These are phyloP conservation scores for Senna tora DNA, from an alignment of 306 rosid genomes.

Conservation along the genomic window DNA sequence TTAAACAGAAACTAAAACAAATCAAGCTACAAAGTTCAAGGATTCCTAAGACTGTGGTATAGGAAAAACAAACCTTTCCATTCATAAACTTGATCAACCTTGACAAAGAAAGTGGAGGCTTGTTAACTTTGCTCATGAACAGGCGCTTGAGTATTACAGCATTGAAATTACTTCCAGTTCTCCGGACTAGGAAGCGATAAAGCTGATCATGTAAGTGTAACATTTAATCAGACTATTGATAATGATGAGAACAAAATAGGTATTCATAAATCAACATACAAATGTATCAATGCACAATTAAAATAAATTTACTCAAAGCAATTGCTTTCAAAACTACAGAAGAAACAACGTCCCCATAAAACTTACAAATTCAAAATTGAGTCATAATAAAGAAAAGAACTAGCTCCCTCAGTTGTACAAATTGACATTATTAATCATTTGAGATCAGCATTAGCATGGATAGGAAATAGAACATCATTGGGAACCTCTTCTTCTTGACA, in stretches of 20 bases:
- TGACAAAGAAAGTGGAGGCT: slow-evolving; percentile 75
- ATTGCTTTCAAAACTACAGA: neutral
- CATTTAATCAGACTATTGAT: slow-evolving; percentile 28
- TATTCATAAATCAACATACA: neutral
- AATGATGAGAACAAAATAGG: neutral
- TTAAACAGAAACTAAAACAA: neutral
- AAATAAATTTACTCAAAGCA: neutral
- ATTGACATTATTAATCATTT: slow-evolving; percentile 39
- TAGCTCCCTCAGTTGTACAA: slow-evolving; percentile 56
- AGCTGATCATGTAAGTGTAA: slow-evolving; percentile 48
- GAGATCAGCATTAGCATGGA: slow-evolving; percentile 75
- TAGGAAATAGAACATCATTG: slow-evolving; percentile 26
- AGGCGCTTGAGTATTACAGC: slow-evolving; percentile 72
- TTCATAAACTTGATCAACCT: slow-evolving; percentile 52
- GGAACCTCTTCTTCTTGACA: slow-evolving; percentile 11
- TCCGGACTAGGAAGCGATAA: slow-evolving; percentile 74
- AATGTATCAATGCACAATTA: neutral
- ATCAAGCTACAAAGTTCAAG: neutral
- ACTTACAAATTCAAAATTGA: neutral
- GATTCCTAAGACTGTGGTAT: neutral
- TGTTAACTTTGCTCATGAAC: slow-evolving; percentile 84
- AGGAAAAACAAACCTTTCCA: slow-evolving; percentile 58
- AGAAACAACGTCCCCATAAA: neutral
- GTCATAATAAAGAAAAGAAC: neutral
- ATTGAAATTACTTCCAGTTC: slow-evolving; percentile 75